phyloP scores from a whole-genome alignment of 768 basidiomycete genomes.

The Naganishia kalamii region DNA sequence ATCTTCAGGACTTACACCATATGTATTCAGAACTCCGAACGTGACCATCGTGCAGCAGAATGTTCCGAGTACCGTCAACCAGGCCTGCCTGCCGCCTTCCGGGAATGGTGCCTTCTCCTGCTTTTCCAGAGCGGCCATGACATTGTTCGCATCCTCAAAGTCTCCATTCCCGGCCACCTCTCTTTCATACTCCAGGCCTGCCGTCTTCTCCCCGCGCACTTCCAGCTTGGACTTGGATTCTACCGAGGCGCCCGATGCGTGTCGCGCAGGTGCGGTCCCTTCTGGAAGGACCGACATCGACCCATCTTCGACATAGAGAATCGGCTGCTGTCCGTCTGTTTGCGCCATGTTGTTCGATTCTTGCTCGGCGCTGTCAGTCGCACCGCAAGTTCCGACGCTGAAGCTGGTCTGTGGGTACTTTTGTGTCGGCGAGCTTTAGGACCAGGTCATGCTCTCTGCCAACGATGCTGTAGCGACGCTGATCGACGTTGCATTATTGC shows the following conservation, averaged over 20 bases:
- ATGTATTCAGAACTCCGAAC: constrained; percentile 44
- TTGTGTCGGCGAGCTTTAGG: not conserved
- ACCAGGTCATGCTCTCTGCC: too few relatives aligned
- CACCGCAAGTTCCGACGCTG: too few relatives aligned
- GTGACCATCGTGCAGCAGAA: constrained; percentile 24
- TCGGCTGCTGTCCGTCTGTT: constrained; percentile 9
- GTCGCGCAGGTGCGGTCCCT: not conserved
- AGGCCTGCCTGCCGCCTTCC: constrained; percentile 26
- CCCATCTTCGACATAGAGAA: constrained; percentile 9
- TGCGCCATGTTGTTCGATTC: constrained; percentile 8
- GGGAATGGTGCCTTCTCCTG: constrained; percentile 18
- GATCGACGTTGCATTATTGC: too few relatives aligned
- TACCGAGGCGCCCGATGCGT: not conserved
- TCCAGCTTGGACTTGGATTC: not conserved
- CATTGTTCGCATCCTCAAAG: not conserved
- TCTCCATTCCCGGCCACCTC: not conserved
- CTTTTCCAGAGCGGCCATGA: constrained; percentile 11
- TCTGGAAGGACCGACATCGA: constrained; percentile 5
- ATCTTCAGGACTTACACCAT: constrained; percentile 37
- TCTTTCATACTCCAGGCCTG: not conserved
- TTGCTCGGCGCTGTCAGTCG: too few relatives aligned
- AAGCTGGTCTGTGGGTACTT: too few relatives aligned
- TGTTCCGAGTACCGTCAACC: constrained; percentile 25
- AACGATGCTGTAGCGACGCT: too few relatives aligned
- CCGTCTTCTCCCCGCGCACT: not conserved